These are phyloP conservation scores for Solanum microdontum DNA, from an alignment of 257 asterid species.

Conservation along the genomic window DNA sequence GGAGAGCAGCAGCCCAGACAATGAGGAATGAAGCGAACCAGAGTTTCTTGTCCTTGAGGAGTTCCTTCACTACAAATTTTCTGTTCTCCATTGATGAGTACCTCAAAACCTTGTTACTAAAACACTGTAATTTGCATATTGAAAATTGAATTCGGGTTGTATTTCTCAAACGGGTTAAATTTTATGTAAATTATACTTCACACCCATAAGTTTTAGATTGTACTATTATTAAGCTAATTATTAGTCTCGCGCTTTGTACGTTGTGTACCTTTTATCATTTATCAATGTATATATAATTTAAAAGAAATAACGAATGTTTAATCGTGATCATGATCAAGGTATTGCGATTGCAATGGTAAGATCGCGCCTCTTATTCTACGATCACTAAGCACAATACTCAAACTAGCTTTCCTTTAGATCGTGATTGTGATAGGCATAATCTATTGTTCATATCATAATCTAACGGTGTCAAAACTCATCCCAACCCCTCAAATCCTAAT, in stretches of 20 bases:
- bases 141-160: background rate
- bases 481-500: background rate
- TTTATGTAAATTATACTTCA: background rate
- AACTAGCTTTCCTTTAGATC: too few species aligned
- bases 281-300: background rate
- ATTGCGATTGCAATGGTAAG: background rate
- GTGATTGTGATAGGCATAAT: background rate
- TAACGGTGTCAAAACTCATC: background rate
- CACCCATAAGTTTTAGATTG: background rate
- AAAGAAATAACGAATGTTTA: background rate
- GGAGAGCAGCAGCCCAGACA: slow-evolving; percentile 82
- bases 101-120: background rate
- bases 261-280: background rate
- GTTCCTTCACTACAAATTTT: slow-evolving; percentile 32
- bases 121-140: background rate
- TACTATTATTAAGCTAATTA: background rate
- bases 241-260: background rate
- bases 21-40: slow-evolving; percentile 72
- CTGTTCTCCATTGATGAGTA: slow-evolving; percentile 27
- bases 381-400: background rate
- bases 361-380: background rate
- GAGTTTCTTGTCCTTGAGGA: slow-evolving; percentile 60
- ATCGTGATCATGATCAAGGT: background rate
- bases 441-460: background rate
- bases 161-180: background rate